phyloP scores from a whole-genome alignment of 495 filamentous ascomycete species.

The Apodospora peruviana region DNA sequence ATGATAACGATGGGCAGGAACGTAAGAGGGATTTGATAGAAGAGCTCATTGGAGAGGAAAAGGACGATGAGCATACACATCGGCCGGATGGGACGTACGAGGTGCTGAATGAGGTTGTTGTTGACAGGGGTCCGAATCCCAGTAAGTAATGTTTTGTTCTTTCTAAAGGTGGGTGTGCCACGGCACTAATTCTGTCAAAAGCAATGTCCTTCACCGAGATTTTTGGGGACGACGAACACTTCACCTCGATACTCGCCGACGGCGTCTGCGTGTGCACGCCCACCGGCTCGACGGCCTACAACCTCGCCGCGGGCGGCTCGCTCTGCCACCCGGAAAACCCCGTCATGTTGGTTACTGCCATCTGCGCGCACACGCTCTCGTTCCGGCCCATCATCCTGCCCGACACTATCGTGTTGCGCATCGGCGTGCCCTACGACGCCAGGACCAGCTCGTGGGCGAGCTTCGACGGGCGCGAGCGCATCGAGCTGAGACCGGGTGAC shows the following conservation, averaged over 20 bases:
- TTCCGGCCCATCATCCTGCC: slow-evolving; percentile 95
- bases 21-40: slow-evolving; percentile 69
- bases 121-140: slow-evolving; percentile 86
- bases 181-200: too few relatives aligned
- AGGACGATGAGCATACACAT: slow-evolving; percentile 75
- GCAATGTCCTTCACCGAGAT: slow-evolving; percentile 84
- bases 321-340: slow-evolving; percentile 96
- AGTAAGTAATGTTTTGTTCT: slow-evolving; percentile 56
- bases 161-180: too few relatives aligned
- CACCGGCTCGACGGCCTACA: slow-evolving; percentile 94
- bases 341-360: slow-evolving; percentile 90
- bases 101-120: slow-evolving; percentile 88
- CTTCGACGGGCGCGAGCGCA: slow-evolving; percentile 87
- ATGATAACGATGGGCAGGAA: slow-evolving; percentile 22
- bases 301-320: slow-evolving; percentile 90
- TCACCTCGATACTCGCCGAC: slow-evolving; percentile 81
- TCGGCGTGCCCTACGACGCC: slow-evolving; percentile 90
- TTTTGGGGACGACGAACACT: slow-evolving; percentile 94
- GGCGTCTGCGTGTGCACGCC: slow-evolving; percentile 88
- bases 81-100: slow-evolving; percentile 73
- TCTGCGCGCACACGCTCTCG: slow-evolving; percentile 92
- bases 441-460: slow-evolving; percentile 89
- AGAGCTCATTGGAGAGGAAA: slow-evolving; percentile 79
- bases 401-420: slow-evolving; percentile 85
- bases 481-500: slow-evolving; percentile 84